Conservation (phyloP, 1,139 yeast species). For the Protomyces inouyei region DNA sequence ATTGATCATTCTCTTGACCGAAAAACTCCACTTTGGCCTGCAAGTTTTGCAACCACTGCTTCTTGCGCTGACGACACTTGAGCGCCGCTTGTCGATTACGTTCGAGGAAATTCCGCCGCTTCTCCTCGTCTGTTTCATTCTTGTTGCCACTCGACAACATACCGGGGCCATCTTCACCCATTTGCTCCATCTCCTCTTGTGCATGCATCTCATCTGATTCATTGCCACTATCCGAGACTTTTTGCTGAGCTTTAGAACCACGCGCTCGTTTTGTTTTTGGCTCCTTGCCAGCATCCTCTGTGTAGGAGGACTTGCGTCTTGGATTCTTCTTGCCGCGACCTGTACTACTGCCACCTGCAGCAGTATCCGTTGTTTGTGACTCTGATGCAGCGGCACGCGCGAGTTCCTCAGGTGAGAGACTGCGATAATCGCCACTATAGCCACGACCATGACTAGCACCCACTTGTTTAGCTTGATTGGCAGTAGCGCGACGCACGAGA, state of each 20-base stretch:
- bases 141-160: slow-evolving; percentile 4
- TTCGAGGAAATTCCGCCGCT: slow-evolving; percentile 76
- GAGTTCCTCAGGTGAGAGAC: background rate
- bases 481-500: slow-evolving; percentile 21
- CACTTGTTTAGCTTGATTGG: slow-evolving; percentile 15
- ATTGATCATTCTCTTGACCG: slow-evolving; percentile 63
- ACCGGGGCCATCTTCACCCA: slow-evolving; percentile 24
- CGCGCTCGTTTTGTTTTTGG: slow-evolving; percentile 6
- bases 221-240: slow-evolving; percentile 21
- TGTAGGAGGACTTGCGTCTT: slow-evolving; percentile 4
- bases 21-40: slow-evolving; percentile 70
- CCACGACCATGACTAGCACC: background rate
- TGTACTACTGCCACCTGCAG: background rate
- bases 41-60: slow-evolving; percentile 77
- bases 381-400: background rate
- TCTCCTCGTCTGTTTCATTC: slow-evolving; percentile 54
- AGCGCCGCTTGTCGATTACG: slow-evolving; percentile 87
- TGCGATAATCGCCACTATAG: background rate
- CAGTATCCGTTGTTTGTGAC: background rate
- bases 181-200: slow-evolving; percentile 28
- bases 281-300: slow-evolving; percentile 10
- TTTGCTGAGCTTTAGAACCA: slow-evolving; percentile 1
- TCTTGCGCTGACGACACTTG: slow-evolving; percentile 91
- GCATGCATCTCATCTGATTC: slow-evolving; percentile 17
- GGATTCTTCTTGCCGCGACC: slow-evolving; percentile 7